Evolutionary conservation across 1,139 yeast species (phyloP).

Genomic region (Geotrichum restrictum): DNA sequence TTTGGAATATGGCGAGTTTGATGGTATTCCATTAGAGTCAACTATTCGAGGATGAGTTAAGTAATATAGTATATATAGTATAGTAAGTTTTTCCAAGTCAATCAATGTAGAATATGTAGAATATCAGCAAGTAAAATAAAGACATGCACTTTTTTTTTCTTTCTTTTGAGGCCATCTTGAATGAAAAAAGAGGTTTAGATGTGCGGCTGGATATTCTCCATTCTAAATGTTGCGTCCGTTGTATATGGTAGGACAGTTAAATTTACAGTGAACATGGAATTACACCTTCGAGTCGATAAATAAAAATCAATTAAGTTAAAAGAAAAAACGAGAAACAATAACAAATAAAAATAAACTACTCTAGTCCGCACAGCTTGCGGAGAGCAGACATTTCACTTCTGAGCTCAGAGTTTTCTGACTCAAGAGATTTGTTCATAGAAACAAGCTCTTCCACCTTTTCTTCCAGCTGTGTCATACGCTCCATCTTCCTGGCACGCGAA

Average conservation of each 20-base stretch:
- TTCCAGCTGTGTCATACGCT: constrained; percentile 81
- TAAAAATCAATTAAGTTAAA: not conserved
- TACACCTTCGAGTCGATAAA: no score
- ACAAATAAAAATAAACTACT: not conserved
- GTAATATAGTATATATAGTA: no score
- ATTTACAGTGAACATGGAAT: no score
- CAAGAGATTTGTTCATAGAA: constrained; percentile 52
- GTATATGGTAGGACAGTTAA: no score
- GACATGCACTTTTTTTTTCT: no score
- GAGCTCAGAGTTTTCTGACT: constrained; percentile 47
- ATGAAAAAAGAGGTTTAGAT: no score
- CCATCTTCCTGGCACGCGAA: constrained; percentile 89
- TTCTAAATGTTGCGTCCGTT: no score
- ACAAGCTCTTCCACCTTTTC: constrained; percentile 63
- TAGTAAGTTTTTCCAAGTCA: no score
- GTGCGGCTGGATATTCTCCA: no score
- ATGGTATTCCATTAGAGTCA: constrained; percentile 65
- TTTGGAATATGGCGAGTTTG: constrained; percentile 86
- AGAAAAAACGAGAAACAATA: not conserved
- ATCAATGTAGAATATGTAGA: constrained; percentile 87
- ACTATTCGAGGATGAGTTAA: not conserved
- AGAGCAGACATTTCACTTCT: constrained; percentile 14
- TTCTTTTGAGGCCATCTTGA: no score
- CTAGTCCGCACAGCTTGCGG: constrained; percentile 9
- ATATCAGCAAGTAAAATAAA: constrained; percentile 94